Conservation (phyloP, 768 basidiomycete genomes). For the Russula dissimulans region DNA sequence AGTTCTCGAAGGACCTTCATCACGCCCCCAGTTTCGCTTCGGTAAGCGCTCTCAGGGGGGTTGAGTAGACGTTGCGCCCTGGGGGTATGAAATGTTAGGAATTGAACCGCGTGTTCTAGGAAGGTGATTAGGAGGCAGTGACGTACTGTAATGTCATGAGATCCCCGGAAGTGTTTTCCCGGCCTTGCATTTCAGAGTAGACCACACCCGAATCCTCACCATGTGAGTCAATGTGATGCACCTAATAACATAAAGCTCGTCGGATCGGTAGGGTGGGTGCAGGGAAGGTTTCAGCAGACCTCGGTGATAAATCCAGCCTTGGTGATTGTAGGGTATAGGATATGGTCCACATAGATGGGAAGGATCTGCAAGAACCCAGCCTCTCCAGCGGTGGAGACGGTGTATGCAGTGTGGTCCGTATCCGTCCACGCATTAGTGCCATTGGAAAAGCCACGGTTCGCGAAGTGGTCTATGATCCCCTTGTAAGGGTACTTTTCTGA, state of each 20-base stretch:
- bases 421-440: constrained; percentile 98
- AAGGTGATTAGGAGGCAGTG: not conserved
- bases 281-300: constrained; percentile 15
- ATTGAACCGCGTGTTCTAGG: not conserved
- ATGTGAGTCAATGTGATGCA: constrained; percentile 89
- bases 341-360: constrained; percentile 91
- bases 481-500: constrained; percentile 95
- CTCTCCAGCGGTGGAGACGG: constrained; percentile 89
- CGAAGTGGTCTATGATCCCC: constrained; percentile 88
- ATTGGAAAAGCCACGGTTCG: constrained; percentile 87
- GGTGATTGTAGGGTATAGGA: constrained; percentile 91
- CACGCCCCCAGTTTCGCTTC: constrained; percentile 94
- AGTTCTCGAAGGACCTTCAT: constrained; percentile 86
- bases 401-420: constrained; percentile 91
- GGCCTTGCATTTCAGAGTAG: constrained; percentile 94
- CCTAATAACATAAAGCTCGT: constrained; percentile 33
- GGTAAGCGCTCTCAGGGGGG: constrained; percentile 74
- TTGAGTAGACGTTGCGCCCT: constrained; percentile 79
- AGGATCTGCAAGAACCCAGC: constrained; percentile 83
- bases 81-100: constrained; percentile 5
- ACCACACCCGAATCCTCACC: constrained; percentile 94
- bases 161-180: constrained; percentile 88
- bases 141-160: constrained; percentile 78
- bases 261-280: not conserved
- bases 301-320: constrained; percentile 73